Percentiles rank a stretch among this genome's conserved stretches.
Evolutionary conservation across 345 rosid genomes (phyloP).

Genomic region (Raphanus raphanistrum): DNA sequence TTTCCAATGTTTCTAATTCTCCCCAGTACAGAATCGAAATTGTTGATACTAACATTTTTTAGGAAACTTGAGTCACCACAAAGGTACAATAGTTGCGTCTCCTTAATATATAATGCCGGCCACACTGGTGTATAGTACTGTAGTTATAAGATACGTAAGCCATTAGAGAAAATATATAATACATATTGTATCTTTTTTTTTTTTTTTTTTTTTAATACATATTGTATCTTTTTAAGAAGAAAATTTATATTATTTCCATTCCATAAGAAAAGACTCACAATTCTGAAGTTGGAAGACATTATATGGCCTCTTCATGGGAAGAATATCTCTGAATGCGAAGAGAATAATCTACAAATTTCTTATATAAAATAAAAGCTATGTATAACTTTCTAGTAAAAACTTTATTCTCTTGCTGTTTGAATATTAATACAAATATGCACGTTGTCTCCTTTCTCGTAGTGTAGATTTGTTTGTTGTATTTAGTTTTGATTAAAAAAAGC

Average conservation of each 20-base stretch:
- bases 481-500: not conserved
- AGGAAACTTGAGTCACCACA: constrained; percentile 3
- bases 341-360: constrained; percentile 13
- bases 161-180: not conserved
- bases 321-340: constrained; percentile 30
- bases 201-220: no score
- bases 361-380: not conserved
- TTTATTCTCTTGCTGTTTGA: constrained; percentile 10
- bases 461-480: not conserved
- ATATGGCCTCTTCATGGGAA: constrained; percentile 11
- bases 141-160: not conserved
- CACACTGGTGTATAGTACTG: not conserved
- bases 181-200: not conserved
- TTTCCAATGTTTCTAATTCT: not conserved
- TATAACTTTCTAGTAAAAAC: not conserved
- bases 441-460: constrained; percentile 19
- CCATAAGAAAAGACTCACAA: not conserved
- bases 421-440: constrained; percentile 18
- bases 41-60: not conserved
- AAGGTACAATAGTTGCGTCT: not conserved
- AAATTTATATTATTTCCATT: not conserved
- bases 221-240: not conserved
- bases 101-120: constrained; percentile 22
- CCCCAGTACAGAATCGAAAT: not conserved
- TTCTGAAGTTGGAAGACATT: not conserved